phyloP scores from a whole-genome alignment of 371 early-diverging fungal genomes.

The Rhizopus sp. region DNA sequence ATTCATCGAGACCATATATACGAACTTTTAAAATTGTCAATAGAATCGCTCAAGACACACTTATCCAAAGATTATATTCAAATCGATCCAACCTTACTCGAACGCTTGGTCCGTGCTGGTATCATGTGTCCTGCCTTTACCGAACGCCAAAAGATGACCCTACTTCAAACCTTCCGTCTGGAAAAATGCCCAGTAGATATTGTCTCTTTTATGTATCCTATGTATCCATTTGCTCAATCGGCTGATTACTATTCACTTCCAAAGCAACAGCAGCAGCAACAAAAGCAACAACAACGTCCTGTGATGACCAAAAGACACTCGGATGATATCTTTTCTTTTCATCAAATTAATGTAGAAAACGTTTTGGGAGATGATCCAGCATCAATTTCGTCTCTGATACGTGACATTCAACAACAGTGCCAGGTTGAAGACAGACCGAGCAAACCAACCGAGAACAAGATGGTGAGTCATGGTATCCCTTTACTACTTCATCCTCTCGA shows the following conservation, averaged over 20 bases:
- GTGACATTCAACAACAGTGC: constrained; percentile 23
- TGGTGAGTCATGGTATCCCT: constrained; percentile 10
- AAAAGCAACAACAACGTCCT: not conserved
- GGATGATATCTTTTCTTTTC: too few species aligned
- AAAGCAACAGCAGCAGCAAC: constrained; percentile 1
- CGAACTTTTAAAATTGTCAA: constrained; percentile 68
- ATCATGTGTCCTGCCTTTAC: constrained; percentile 77
- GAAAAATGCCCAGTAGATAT: constrained; percentile 18
- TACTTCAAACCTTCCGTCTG: constrained; percentile 50
- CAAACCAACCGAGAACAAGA: not conserved
- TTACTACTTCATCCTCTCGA: constrained; percentile 3
- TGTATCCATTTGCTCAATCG: not conserved
- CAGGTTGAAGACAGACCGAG: constrained; percentile 1
- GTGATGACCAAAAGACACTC: too few species aligned
- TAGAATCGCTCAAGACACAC: constrained; percentile 65
- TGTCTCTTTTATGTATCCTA: constrained; percentile 2
- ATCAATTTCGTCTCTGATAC: constrained; percentile 22
- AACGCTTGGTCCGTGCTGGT: constrained; percentile 62
- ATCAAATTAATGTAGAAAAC: too few species aligned
- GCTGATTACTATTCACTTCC: not conserved
- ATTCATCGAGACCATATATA: constrained; percentile 79
- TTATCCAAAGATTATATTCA: constrained; percentile 64
- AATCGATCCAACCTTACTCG: constrained; percentile 62
- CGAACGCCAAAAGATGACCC: constrained; percentile 69
- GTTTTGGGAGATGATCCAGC: not conserved